phyloP scores from a whole-genome alignment of 2,329 filamentous ascomycete genomes.

The Acephala macrosclerotiorum region DNA sequence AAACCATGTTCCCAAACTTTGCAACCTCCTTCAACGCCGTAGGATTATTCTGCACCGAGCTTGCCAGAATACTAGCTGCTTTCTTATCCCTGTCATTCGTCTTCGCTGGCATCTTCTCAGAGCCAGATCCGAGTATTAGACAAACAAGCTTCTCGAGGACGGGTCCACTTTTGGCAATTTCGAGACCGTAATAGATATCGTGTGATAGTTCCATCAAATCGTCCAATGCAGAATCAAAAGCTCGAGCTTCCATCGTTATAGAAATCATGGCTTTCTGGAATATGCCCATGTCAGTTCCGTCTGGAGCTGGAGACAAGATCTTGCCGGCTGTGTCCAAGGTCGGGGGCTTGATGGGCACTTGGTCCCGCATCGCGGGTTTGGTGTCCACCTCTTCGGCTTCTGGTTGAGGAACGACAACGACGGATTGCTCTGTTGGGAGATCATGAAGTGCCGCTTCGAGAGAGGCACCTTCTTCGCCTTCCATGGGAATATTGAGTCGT shows the following conservation, averaged over 20 bases:
- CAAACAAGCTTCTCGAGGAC: slow-evolving; percentile 64
- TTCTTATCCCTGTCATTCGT: slow-evolving; percentile 42
- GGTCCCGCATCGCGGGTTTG: slow-evolving; percentile 38
- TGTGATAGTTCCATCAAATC: slow-evolving; percentile 69
- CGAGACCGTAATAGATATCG: slow-evolving; percentile 74
- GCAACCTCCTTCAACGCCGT: slow-evolving; percentile 62
- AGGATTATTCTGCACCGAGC: slow-evolving; percentile 70
- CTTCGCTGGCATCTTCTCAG: slow-evolving; percentile 31
- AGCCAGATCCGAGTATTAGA: slow-evolving; percentile 50
- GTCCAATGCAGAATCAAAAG: slow-evolving; percentile 51
- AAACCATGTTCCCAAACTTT: slow-evolving; percentile 51
- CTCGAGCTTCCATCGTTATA: slow-evolving; percentile 52
- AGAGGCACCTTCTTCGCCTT: slow-evolving; percentile 57
- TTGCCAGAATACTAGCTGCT: slow-evolving; percentile 64
- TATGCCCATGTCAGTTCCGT: slow-evolving; percentile 49
- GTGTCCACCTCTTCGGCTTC: slow-evolving; percentile 46
- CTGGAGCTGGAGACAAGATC: slow-evolving; percentile 58
- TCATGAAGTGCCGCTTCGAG: slow-evolving; percentile 61
- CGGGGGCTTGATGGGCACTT: slow-evolving; percentile 58
- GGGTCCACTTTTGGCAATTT: slow-evolving; percentile 63
- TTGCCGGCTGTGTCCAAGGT: slow-evolving; percentile 63
- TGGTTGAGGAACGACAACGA: slow-evolving; percentile 38
- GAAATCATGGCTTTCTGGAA: slow-evolving; percentile 58
- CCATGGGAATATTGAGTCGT: slow-evolving; percentile 65
- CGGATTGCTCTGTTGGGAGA: slow-evolving; percentile 53